A percentile compares a stretch with the other conserved stretches of the same genome.
Conservation (phyloP, 768 basidiomycete genomes). For the Saitozyma podzolica region DNA sequence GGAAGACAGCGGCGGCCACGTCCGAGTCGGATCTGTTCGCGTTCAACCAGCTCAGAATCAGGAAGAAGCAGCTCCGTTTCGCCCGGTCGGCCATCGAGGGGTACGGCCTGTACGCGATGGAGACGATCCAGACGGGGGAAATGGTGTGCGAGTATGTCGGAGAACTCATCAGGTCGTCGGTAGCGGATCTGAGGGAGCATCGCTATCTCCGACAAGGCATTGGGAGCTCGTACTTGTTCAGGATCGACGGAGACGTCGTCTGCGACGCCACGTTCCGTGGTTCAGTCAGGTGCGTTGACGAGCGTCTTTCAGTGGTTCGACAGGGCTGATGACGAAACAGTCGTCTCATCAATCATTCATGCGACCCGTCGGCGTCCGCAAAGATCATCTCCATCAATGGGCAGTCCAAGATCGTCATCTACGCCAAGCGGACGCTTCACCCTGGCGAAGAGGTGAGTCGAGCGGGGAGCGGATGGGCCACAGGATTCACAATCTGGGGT, state of each 20-base stretch:
- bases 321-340: slow-evolving; percentile 55
- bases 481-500: neutral
- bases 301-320: neutral
- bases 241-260: slow-evolving; percentile 95
- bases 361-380: slow-evolving; percentile 70
- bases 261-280: slow-evolving; percentile 99
- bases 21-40: slow-evolving; percentile 74
- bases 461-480: slow-evolving; percentile 56
- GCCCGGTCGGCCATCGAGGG: slow-evolving; percentile 94
- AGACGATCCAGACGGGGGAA: slow-evolving; percentile 86
- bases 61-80: slow-evolving; percentile 97
- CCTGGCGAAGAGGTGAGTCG: slow-evolving; percentile 96
- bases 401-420: slow-evolving; percentile 85
- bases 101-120: slow-evolving; percentile 98
- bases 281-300: slow-evolving; percentile 79
- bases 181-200: slow-evolving; percentile 96
- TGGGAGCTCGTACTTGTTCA: slow-evolving; percentile 94
- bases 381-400: slow-evolving; percentile 59
- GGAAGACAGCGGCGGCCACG: slow-evolving; percentile 61
- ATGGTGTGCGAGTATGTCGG: slow-evolving; percentile 99
- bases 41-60: slow-evolving; percentile 95
- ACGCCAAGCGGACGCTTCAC: slow-evolving; percentile 93
- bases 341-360: slow-evolving; percentile 97
- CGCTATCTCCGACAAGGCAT: slow-evolving; percentile 95
- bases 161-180: slow-evolving; percentile 89